phyloP scores from a whole-genome alignment of 768 basidiomycete species.

The Leccinellum rugosiceps region DNA sequence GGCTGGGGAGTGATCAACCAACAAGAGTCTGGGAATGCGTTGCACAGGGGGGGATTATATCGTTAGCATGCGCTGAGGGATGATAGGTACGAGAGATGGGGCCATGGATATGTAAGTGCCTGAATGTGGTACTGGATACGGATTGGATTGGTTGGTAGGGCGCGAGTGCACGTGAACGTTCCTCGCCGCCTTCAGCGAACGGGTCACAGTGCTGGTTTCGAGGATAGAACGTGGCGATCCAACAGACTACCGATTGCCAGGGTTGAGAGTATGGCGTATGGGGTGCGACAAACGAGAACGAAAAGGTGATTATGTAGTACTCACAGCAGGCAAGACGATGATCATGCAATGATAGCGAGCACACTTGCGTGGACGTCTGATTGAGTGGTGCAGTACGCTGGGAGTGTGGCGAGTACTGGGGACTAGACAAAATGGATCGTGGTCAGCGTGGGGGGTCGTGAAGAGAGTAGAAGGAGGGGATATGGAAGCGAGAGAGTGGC shows the following conservation, averaged over 20 bases:
- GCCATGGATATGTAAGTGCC: conserved; percentile 5
- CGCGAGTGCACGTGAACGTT: background rate
- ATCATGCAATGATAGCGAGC: conserved; percentile 40
- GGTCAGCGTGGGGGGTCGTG: conserved; percentile 38
- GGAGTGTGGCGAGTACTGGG: conserved; percentile 29
- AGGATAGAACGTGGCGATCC: conserved; percentile 7
- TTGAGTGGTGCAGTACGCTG: conserved; percentile 30
- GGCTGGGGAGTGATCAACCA: conserved; percentile 43
- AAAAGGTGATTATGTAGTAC: conserved; percentile 16
- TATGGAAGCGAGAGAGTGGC: conserved; percentile 18
- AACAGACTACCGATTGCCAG: background rate
- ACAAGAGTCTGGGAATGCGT: conserved; percentile 38
- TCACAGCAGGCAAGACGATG: conserved; percentile 36
- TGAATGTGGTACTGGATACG: background rate
- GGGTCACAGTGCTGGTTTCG: conserved; percentile 2
- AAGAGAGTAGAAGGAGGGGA: conserved; percentile 21
- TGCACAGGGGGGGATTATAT: conserved; percentile 18
- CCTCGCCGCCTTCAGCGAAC: conserved; percentile 4
- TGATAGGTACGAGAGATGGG: conserved; percentile 1
- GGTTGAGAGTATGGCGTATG: conserved; percentile 4
- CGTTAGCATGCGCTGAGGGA: conserved; percentile 15
- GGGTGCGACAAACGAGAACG: conserved; percentile 9
- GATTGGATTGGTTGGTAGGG: background rate
- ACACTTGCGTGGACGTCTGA: conserved; percentile 38
- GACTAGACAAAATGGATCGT: conserved; percentile 35